These are phyloP conservation scores for Lenzites betulinus DNA, from an alignment of 768 basidiomycete species.

Conservation along the genomic window DNA sequence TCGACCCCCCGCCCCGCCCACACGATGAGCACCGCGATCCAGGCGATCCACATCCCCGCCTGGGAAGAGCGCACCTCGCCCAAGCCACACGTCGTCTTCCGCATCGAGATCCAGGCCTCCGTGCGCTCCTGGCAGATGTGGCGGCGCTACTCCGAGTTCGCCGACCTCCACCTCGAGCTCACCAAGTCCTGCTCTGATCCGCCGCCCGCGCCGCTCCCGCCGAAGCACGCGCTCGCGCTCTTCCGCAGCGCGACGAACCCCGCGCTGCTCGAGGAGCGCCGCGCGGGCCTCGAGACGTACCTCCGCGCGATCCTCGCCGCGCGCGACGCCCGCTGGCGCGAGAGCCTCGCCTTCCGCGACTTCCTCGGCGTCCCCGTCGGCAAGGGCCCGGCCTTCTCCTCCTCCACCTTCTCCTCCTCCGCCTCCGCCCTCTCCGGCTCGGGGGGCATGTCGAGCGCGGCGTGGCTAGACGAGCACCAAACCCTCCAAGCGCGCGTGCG, in stretches of 20 bases:
- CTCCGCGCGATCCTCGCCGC: slow-evolving; percentile 82
- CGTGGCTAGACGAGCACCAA: slow-evolving; percentile 90
- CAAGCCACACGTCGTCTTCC: slow-evolving; percentile 81
- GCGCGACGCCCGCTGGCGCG: slow-evolving; percentile 84
- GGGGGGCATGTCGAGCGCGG: slow-evolving; percentile 61
- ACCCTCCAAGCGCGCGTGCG: slow-evolving; percentile 77
- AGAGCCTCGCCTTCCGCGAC: slow-evolving; percentile 74
- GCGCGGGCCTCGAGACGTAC: slow-evolving; percentile 77
- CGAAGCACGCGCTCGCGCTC: slow-evolving; percentile 78
- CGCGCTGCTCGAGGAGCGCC: slow-evolving; percentile 75
- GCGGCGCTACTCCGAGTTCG: slow-evolving; percentile 94
- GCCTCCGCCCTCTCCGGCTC: slow-evolving; percentile 31
- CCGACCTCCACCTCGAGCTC: slow-evolving; percentile 81
- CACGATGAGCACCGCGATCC: slow-evolving; percentile 56
- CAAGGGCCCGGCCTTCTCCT: slow-evolving; percentile 42
- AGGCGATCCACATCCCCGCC: slow-evolving; percentile 69
- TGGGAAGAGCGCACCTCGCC: slow-evolving; percentile 70
- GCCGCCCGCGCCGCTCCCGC: slow-evolving; percentile 80
- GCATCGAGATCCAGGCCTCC: slow-evolving; percentile 82
- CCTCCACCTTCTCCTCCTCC: slow-evolving; percentile 33
- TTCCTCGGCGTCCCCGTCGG: slow-evolving; percentile 85
- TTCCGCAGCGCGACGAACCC: slow-evolving; percentile 59
- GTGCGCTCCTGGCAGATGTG: slow-evolving; percentile 94
- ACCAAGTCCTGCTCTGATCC: slow-evolving; percentile 75
- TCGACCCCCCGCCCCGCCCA: background rate